Evolutionary conservation across 805 yeast genomes (phyloP), one percentile per base, ranked within the genome.

Genomic region (Ogataea trehaloabstinens): DNA sequence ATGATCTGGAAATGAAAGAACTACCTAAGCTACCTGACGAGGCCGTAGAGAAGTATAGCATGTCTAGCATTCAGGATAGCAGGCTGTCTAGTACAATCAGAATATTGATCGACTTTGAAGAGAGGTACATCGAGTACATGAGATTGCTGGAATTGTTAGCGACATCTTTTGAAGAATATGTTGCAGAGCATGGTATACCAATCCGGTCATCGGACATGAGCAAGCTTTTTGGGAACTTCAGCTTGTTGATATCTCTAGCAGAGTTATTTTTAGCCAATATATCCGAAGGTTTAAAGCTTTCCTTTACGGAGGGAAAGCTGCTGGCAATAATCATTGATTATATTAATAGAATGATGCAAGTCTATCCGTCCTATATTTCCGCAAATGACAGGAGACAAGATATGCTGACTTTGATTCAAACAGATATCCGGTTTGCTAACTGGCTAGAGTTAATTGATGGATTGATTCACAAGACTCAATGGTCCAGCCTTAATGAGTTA

Each of bases 141-240:
- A 51, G 43, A 6, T 34, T 60, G 7, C 49, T 66, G 13, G 53
- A 58, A 17, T 34, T 56, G 5, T 57, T 70, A 0, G 67, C 63
- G 35, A 51, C 66, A 7, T 56, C 62, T 5, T 47, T 61, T 8
- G 45, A 68, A 19, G 52, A 52, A 28, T 59, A 55, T 31, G 56
- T 61, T 5, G 46, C 42, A 20, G 53, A 54, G 19, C 58, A 56
- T 31, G 55, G 52, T 17, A 48, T 61, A 32, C 58, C 63, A 11
- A 48, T 72, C 8, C 48, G 63, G 19, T 35, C 49, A 4, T 54
- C 55, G 18, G 74, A 72, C 22, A 66, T 65, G 38, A 31, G 63
- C 4, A 37, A 64, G 6, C 45, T 74, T 2, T 73, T 74, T 55
- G 73, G 75, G 1, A 71, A 72, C 44, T 47, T 71, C 27, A 67